Evolutionary conservation across 139 green algal genomes (phyloP), one percentile per base, ranked within the genome.

Genomic region (Pleodorina starrii): DNA sequence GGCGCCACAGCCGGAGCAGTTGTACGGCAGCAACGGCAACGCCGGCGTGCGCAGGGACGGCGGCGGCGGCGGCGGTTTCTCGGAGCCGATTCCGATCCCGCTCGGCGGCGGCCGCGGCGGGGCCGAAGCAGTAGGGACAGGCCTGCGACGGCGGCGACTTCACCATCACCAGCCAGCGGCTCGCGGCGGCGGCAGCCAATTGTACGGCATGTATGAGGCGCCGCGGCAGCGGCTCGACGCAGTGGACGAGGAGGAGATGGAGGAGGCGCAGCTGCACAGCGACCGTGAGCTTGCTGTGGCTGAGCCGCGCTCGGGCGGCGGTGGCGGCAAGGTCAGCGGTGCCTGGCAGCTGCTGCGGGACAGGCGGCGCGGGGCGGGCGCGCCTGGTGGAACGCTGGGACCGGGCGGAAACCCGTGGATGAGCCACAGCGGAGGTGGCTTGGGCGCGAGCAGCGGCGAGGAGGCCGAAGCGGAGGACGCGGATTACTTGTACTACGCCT

Each of bases 171-270:
- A 66, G 7, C 54, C 54, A 66, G 54, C 7, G 21, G 54, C 29
- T 66, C 29, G 54, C 72, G 72, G 72, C 38, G 27, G 72, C 42
- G 72, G 42, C 40, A 40, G 23, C 43, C 29, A 16, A 21, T 25
- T 51, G 72, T 80, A 80, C 46, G 74, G 48, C 32, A 71, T 84
- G 23, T 63, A 63, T 25, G 44, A 50, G 44, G n/a, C 21, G 76
- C 11, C 50, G 35, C 44, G 48, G 12, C 32, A 19, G 1, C 29
- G 16, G n/a, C n/a, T 84, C 48, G 76, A 84, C 38, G 76, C 76
- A 9, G 76, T 84, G 19, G n/a, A 84, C 50, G 76, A 84, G 50
- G 76, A 84, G 76, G 76, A 84, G 32, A 9, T 84, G 29, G 76
- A 69, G 48, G 48, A 82, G 14, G 72, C 40, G 40, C 35, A 79